These are phyloP conservation scores for Rhytidhysteron rufulum DNA, from an alignment of 2,329 filamentous ascomycete genomes.

Conservation along the genomic window DNA sequence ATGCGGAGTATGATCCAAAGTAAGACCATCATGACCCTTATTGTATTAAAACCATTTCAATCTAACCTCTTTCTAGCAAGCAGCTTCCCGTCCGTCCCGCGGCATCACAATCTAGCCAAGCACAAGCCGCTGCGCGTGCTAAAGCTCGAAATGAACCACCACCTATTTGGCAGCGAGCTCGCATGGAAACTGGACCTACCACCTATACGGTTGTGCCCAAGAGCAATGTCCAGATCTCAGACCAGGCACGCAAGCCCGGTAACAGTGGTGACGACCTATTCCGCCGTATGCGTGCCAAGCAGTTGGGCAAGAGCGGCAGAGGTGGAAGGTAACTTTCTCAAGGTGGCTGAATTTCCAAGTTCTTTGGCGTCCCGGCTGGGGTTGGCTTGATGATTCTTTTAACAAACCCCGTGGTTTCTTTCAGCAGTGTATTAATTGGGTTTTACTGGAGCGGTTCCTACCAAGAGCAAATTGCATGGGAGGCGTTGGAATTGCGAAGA, in stretches of 20 bases:
- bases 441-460: too few relatives aligned
- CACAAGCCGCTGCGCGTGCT: constrained; percentile 37
- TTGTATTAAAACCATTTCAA: too few relatives aligned
- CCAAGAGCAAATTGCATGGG: too few relatives aligned
- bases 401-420: too few relatives aligned
- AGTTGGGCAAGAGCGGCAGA: constrained; percentile 2
- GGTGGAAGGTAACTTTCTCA: constrained; percentile 1
- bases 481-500: too few relatives aligned
- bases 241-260: background rate
- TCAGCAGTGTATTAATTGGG: too few relatives aligned
- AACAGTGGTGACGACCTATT: constrained; percentile 3
- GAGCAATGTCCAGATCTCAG: constrained; percentile 40
- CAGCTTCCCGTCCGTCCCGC: constrained; percentile 21
- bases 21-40: constrained; percentile 23
- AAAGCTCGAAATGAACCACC: constrained; percentile 51
- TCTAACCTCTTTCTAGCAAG: constrained; percentile 10
- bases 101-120: constrained; percentile 28
- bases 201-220: constrained; percentile 63
- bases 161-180: constrained; percentile 54
- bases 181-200: constrained; percentile 55
- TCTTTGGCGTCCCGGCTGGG: background rate
- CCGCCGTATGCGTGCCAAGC: constrained; percentile 4
- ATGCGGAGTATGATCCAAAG: constrained; percentile 58
- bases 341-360: background rate
- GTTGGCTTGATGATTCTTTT: too few relatives aligned